Evolutionary conservation across 495 filamentous ascomycete species (phyloP).

Genomic region (Physcia stellaris): DNA sequence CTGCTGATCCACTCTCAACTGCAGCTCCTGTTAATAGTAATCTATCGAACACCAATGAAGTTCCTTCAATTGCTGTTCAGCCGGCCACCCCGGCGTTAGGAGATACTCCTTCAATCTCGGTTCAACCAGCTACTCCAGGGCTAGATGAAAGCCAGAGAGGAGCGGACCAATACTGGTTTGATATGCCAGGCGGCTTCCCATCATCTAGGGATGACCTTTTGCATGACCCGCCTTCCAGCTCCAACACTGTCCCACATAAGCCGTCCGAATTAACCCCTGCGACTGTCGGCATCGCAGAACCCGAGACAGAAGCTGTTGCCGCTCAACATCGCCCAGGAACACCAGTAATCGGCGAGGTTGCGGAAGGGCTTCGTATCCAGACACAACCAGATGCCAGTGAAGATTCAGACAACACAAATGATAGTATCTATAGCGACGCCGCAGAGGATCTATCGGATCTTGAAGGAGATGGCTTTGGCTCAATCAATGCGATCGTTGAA

Average conservation of each 20-base stretch:
- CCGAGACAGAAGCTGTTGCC: constrained; percentile 15
- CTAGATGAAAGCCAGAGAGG: constrained; percentile 21
- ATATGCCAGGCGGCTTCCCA: constrained; percentile 25
- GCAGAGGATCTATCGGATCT: constrained; percentile 58
- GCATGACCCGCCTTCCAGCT: background rate
- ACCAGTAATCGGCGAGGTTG: constrained; percentile 19
- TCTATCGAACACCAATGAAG: background rate
- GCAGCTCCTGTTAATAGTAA: background rate
- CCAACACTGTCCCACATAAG: constrained; percentile 6
- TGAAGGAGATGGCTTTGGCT: constrained; percentile 64
- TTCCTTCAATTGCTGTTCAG: constrained; percentile 1
- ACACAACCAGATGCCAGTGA: constrained; percentile 19
- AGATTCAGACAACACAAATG: constrained; percentile 37
- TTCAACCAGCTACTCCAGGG: constrained; percentile 32
- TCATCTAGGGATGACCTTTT: background rate
- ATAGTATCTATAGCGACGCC: constrained; percentile 80
- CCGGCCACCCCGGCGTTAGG: constrained; percentile 5
- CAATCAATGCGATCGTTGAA: constrained; percentile 72
- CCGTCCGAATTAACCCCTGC: constrained; percentile 21
- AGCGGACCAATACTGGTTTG: constrained; percentile 18
- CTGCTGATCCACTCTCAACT: background rate
- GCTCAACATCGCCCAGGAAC: constrained; percentile 9
- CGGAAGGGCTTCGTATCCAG: constrained; percentile 16
- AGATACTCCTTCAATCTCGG: constrained; percentile 31
- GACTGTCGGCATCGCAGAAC: constrained; percentile 25